A percentile compares a stretch with the other conserved stretches of the same genome.
These are phyloP conservation scores for Zanthoxylum bungeanum DNA, from an alignment of 345 rosid species.

Conservation along the genomic window DNA sequence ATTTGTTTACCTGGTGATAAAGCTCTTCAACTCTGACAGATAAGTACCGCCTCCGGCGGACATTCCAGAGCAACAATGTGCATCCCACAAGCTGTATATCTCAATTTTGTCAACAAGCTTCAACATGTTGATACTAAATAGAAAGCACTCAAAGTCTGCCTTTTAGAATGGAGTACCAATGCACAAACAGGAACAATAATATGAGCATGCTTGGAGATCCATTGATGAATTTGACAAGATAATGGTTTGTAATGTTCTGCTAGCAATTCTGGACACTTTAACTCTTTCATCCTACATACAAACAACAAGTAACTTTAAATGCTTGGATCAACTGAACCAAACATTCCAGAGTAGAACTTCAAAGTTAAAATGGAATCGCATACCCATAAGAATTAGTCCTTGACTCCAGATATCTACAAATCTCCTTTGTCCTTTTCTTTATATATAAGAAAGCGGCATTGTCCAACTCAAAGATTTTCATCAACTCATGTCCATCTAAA, in stretches of 20 bases:
- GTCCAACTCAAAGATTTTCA: constrained; percentile 39
- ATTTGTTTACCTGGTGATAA: constrained; percentile 56
- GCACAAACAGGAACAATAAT: constrained; percentile 38
- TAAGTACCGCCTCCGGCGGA: constrained; percentile 36
- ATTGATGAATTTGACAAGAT: constrained; percentile 53
- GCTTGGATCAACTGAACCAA: neutral
- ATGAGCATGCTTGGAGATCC: constrained; percentile 49
- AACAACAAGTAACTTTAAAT: constrained; percentile 16
- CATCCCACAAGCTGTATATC: constrained; percentile 64
- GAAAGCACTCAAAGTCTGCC: constrained; percentile 32
- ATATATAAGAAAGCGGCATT: constrained; percentile 33
- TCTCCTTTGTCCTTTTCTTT: constrained; percentile 53
- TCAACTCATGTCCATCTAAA: constrained; percentile 34
- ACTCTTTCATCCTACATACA: constrained; percentile 49
- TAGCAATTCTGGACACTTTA: constrained; percentile 69
- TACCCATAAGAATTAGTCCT: constrained; percentile 63
- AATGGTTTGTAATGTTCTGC: constrained; percentile 62
- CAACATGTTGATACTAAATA: constrained; percentile 37
- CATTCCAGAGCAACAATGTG: constrained; percentile 39
- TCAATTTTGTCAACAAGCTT: constrained; percentile 52
- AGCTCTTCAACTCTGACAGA: constrained; percentile 64
- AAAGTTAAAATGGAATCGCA: constrained; percentile 8
- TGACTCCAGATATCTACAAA: constrained; percentile 42
- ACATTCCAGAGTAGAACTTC: neutral
- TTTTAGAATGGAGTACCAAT: constrained; percentile 47